Conservation (phyloP, 805 yeast species). For the Wickerhamiella australiensis region DNA sequence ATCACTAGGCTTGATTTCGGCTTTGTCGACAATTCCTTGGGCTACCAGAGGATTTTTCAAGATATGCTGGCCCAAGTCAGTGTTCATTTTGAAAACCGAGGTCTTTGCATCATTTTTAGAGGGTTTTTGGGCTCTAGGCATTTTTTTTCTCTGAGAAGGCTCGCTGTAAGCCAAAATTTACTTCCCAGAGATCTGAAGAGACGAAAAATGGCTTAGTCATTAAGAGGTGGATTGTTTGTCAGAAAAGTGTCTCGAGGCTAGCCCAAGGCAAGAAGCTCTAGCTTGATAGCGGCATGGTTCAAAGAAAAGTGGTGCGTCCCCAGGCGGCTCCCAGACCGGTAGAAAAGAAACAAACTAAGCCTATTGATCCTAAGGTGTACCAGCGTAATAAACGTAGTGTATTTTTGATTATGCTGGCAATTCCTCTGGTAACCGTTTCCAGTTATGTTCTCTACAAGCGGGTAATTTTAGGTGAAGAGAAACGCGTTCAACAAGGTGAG, state of each 20-base stretch:
- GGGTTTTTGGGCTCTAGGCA: conserved; percentile 26
- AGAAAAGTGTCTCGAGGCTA: too few species aligned
- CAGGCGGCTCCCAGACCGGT: conserved; percentile 8
- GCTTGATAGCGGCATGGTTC: background rate
- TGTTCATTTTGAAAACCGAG: conserved; percentile 85
- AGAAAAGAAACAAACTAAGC: background rate
- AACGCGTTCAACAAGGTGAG: conserved; percentile 38
- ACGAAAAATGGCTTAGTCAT: background rate
- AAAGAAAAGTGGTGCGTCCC: conserved; percentile 3
- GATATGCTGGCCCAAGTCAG: conserved; percentile 94
- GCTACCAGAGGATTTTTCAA: conserved; percentile 93
- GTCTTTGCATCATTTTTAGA: conserved; percentile 24
- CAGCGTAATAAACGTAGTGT: conserved; percentile 20
- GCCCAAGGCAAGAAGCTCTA: background rate
- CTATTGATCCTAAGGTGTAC: conserved; percentile 10
- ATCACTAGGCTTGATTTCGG: conserved; percentile 83
- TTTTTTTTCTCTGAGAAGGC: conserved; percentile 8
- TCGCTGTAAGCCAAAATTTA: background rate
- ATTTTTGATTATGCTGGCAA: conserved; percentile 24
- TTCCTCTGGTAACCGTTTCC: conserved; percentile 25
- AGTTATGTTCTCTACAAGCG: conserved; percentile 25
- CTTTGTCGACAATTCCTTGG: conserved; percentile 96
- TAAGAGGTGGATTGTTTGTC: background rate
- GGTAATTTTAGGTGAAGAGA: conserved; percentile 33
- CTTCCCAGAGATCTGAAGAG: background rate